Evolutionary conservation across 2,329 filamentous ascomycete species (phyloP).

Genomic region (Nemania bipapillata): DNA sequence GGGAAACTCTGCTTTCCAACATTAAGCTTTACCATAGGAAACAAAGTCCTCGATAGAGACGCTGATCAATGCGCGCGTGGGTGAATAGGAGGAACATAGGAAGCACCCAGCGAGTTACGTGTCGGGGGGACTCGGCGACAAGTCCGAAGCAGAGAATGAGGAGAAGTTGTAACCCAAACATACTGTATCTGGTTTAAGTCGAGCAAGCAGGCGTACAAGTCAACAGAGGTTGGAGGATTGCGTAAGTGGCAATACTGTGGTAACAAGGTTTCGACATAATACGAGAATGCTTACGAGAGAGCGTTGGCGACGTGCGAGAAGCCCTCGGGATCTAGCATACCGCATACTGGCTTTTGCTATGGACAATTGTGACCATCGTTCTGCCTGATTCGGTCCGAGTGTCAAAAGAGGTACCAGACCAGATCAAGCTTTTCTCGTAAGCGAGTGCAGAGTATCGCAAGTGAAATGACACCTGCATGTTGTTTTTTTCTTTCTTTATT

Average conservation of each 20-base stretch:
- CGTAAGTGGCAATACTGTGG: slow-evolving; percentile 11
- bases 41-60: not conserved
- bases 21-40: slow-evolving; percentile 26
- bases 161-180: slow-evolving; percentile 3
- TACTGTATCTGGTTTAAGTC: slow-evolving; percentile 3
- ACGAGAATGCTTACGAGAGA: slow-evolving; percentile 32
- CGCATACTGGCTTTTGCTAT: not conserved
- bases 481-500: not conserved
- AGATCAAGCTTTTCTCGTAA: slow-evolving; percentile 10
- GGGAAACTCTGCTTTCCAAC: slow-evolving; percentile 7
- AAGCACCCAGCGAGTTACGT: not conserved
- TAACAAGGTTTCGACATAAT: slow-evolving; percentile 29
- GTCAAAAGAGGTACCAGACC: slow-evolving; percentile 2
- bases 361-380: not conserved
- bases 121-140: not conserved
- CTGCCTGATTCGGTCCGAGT: slow-evolving; percentile 33
- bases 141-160: not conserved
- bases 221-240: slow-evolving; percentile 10
- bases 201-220: not conserved
- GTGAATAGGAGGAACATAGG: not conserved
- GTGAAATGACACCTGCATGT: slow-evolving; percentile 21
- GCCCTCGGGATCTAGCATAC: not conserved
- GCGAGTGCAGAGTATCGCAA: not conserved
- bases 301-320: slow-evolving; percentile 6
- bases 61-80: not conserved